These are phyloP conservation scores for Coemansia sp. DNA, from an alignment of 192 early-diverging fungal species.

Conservation along the genomic window DNA sequence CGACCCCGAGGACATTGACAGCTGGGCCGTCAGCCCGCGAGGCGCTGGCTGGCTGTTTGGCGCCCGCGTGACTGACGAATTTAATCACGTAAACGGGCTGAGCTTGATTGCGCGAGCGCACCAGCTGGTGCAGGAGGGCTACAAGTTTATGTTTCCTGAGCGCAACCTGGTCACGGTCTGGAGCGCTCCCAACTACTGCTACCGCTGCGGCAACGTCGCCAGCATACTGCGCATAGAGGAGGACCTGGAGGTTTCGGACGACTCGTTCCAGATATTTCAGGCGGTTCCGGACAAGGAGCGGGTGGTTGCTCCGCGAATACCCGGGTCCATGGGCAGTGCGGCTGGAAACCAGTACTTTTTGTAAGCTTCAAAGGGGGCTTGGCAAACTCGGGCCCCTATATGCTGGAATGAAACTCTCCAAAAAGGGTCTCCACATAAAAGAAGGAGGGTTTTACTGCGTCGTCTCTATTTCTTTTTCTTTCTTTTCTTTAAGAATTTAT, in stretches of 20 bases:
- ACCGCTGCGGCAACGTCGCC: conserved; percentile 97
- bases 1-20: conserved; percentile 85
- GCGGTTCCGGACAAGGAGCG: conserved; percentile 94
- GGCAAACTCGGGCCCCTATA: no score
- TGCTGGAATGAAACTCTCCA: no score
- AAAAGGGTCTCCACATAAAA: no score
- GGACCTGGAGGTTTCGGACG: conserved; percentile 74
- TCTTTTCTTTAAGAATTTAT: conserved; percentile 1
- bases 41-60: conserved; percentile 97
- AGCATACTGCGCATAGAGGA: conserved; percentile 72
- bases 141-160: conserved; percentile 94
- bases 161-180: conserved; percentile 91
- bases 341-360: conserved; percentile 47
- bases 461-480: conserved; percentile 8
- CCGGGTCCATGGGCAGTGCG: conserved; percentile 46
- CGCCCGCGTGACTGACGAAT: conserved; percentile 59
- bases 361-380: conserved; percentile 5
- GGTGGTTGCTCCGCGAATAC: conserved; percentile 52
- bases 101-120: conserved; percentile 92
- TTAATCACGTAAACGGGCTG: conserved; percentile 73
- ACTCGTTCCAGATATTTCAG: conserved; percentile 92
- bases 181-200: conserved; percentile 99
- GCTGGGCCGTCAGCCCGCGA: conserved; percentile 94
- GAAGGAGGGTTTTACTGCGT: conserved; percentile 1
- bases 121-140: conserved; percentile 97